Conservation (phyloP, 345 rosid genomes). For the Erodium maritimum region DNA sequence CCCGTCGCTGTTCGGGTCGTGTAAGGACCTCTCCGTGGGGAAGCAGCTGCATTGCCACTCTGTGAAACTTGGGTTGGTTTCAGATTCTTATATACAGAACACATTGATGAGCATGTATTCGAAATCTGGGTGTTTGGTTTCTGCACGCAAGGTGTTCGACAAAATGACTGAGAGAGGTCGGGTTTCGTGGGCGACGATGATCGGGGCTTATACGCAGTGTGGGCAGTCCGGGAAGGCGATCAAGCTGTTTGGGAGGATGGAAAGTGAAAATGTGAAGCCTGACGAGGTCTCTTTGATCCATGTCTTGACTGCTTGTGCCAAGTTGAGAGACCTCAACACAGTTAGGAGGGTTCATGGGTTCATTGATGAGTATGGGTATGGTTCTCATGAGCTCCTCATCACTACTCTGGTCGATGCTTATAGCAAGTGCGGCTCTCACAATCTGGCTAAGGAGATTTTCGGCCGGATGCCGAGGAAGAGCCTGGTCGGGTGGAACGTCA, state of each 20-base stretch:
- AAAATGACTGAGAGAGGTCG: constrained; percentile 55
- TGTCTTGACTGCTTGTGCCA: constrained; percentile 58
- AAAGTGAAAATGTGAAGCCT: constrained; percentile 28
- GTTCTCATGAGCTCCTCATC: constrained; percentile 41
- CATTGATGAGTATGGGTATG: constrained; percentile 19
- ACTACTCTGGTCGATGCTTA: constrained; percentile 62
- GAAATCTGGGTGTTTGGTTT: constrained; percentile 22
- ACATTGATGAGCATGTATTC: constrained; percentile 63
- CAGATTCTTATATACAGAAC: constrained; percentile 50
- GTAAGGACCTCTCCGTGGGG: constrained; percentile 21
- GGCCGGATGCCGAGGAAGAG: constrained; percentile 56
- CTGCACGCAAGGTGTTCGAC: constrained; percentile 42
- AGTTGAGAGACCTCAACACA: constrained; percentile 34
- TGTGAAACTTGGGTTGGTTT: constrained; percentile 40
- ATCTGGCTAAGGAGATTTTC: constrained; percentile 55
- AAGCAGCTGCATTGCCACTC: constrained; percentile 43
- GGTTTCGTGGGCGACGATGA: constrained; percentile 65
- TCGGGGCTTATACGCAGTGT: constrained; percentile 41
- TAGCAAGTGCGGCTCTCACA: constrained; percentile 34
- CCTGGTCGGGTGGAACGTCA: constrained; percentile 76
- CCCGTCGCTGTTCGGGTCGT: constrained; percentile 39
- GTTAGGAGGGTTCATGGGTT: constrained; percentile 42
- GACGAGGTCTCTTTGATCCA: constrained; percentile 56
- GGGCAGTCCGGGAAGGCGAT: constrained; percentile 45
- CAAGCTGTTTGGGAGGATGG: constrained; percentile 32